These are phyloP conservation scores for Murraya koenigii DNA, from an alignment of 345 rosid species.

Conservation along the genomic window DNA sequence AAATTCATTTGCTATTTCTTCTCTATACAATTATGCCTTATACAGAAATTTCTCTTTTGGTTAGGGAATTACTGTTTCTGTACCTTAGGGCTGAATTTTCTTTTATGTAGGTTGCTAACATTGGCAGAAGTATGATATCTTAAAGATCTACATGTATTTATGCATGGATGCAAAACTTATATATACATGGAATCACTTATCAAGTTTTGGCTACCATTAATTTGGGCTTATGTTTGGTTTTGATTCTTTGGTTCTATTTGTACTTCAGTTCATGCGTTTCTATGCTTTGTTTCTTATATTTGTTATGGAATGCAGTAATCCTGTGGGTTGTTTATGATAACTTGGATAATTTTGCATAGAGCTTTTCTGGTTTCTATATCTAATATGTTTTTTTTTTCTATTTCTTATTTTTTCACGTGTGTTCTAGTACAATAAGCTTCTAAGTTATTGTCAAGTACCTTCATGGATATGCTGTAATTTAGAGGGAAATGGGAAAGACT, in stretches of 20 bases:
- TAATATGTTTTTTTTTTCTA: conserved; percentile 4
- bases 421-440: conserved; percentile 76
- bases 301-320: not conserved
- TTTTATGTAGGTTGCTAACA: not conserved
- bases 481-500: conserved; percentile 60
- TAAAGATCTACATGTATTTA: not conserved
- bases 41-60: not conserved
- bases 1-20: not conserved
- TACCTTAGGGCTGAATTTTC: not conserved
- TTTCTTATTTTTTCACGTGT: conserved; percentile 15
- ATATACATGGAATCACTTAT: not conserved
- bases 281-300: not conserved
- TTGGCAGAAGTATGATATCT: not conserved
- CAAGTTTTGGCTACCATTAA: not conserved
- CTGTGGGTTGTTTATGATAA: not conserved
- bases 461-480: conserved; percentile 82
- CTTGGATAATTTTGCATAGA: not conserved
- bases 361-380: conserved; percentile 6
- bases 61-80: not conserved
- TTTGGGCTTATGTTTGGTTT: not conserved
- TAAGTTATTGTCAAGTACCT: conserved; percentile 64
- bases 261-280: not conserved
- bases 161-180: not conserved
- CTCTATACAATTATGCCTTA: not conserved
- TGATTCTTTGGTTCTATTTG: not conserved